A percentile compares a stretch with the other conserved stretches of the same genome.
Conservation (phyloP, 139 green algal species). For the Helicosporidium sp. region DNA sequence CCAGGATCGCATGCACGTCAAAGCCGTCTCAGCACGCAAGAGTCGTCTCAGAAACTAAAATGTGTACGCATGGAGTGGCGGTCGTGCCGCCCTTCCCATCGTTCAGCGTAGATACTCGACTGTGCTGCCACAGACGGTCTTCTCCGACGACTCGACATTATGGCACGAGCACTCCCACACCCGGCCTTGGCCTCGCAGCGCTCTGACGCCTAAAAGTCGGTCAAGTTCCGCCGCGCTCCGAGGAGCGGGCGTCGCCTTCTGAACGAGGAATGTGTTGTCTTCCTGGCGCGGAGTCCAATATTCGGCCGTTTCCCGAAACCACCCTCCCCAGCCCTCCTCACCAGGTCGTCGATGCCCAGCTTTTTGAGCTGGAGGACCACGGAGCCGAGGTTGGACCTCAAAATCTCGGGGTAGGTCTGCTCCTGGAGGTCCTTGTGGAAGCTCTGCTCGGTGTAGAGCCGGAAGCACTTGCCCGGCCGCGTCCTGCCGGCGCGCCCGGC, state of each 20-base stretch:
- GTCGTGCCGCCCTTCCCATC: conserved; percentile 17
- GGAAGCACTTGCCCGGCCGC: conserved; percentile 94
- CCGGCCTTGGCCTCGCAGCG: no score
- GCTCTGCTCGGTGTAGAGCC: conserved; percentile 83
- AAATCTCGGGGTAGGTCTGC: conserved; percentile 98
- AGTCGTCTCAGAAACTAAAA: conserved; percentile 5
- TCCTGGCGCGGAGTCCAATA: conserved; percentile 54
- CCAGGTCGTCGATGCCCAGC: conserved; percentile 96
- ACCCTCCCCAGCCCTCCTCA: conserved; percentile 17
- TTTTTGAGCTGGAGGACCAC: conserved; percentile 99
- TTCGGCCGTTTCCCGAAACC: conserved; percentile 35
- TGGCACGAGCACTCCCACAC: no score
- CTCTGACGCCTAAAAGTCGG: no score
- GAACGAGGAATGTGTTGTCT: conserved; percentile 64
- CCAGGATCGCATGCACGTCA: conserved; percentile 1
- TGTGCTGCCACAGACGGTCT: neutral
- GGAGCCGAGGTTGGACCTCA: conserved; percentile 87
- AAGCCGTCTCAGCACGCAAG: neutral
- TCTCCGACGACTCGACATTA: neutral
- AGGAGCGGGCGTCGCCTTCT: conserved; percentile 14
- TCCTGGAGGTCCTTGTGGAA: conserved; percentile 96
- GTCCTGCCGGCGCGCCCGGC: conserved; percentile 85
- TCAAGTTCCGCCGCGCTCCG: no score
- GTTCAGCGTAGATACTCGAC: conserved; percentile 46
- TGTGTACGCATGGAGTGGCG: conserved; percentile 16